Conservation (phyloP, 176 grass and related monocot species). For the Rhynchospora tenuis region DNA sequence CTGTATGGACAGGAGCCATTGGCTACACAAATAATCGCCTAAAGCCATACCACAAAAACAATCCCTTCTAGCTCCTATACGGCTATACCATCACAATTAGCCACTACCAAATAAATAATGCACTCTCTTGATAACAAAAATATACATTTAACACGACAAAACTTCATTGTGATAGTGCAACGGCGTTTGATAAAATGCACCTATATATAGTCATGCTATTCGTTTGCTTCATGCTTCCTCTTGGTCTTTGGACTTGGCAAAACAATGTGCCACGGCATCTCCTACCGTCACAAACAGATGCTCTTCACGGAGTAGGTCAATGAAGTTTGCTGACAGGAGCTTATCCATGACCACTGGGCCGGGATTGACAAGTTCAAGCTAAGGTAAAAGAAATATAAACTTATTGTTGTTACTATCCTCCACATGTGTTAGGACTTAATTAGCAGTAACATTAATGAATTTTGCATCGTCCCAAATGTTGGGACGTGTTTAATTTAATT, state of each 20-base stretch:
- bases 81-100: too few relatives aligned
- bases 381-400: not conserved
- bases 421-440: not conserved
- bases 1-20: too few relatives aligned
- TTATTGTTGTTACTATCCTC: not conserved
- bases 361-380: conserved; percentile 70
- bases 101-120: not conserved
- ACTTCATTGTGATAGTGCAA: not conserved
- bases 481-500: not conserved
- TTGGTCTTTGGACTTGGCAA: conserved; percentile 13
- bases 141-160: not conserved
- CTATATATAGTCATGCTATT: not conserved
- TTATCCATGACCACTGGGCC: conserved; percentile 54
- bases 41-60: not conserved
- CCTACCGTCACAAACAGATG: conserved; percentile 56
- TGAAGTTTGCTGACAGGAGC: conserved; percentile 46
- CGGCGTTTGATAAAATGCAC: too few relatives aligned
- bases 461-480: not conserved
- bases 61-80: not conserved
- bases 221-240: conserved; percentile 41
- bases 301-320: conserved; percentile 43
- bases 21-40: not conserved
- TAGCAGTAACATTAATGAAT: not conserved
- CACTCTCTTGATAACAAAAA: not conserved
- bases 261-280: conserved; percentile 48